phyloP scores from a whole-genome alignment of 2,329 filamentous ascomycete species.

The Penicillium sp. region DNA sequence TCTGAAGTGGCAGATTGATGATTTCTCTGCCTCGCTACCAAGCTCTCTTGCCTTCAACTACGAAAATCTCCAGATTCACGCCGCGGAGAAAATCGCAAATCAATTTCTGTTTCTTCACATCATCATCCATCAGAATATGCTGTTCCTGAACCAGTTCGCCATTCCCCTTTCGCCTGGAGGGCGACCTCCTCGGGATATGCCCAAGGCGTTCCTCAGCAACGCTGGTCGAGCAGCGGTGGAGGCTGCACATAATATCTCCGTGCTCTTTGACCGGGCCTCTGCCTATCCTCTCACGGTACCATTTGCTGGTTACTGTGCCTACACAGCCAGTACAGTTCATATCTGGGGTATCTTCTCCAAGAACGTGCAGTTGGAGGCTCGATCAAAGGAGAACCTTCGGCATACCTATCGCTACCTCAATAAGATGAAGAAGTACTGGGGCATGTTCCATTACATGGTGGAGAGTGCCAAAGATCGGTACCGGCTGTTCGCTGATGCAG shows the following conservation, averaged over 20 bases:
- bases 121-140: slow-evolving; percentile 79
- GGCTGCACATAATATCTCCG: slow-evolving; percentile 83
- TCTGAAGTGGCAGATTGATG: slow-evolving; percentile 68
- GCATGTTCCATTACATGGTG: slow-evolving; percentile 96
- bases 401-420: slow-evolving; percentile 87
- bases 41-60: slow-evolving; percentile 68
- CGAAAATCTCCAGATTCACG: slow-evolving; percentile 82
- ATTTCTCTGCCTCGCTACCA: slow-evolving; percentile 69
- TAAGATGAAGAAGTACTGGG: slow-evolving; percentile 97
- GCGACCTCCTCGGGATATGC: slow-evolving; percentile 66
- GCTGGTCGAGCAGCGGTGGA: slow-evolving; percentile 73
- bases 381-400: slow-evolving; percentile 78
- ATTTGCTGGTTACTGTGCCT: slow-evolving; percentile 92
- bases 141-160: slow-evolving; percentile 88
- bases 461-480: slow-evolving; percentile 91
- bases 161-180: slow-evolving; percentile 66
- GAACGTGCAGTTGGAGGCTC: slow-evolving; percentile 69
- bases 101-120: slow-evolving; percentile 94
- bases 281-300: slow-evolving; percentile 80
- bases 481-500: slow-evolving; percentile 77
- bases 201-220: slow-evolving; percentile 73
- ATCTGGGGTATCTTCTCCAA: slow-evolving; percentile 89
- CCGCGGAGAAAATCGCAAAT: slow-evolving; percentile 79
- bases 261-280: slow-evolving; percentile 75
- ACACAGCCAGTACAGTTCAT: slow-evolving; percentile 90